These are phyloP conservation scores for Pleurotus djamor DNA, from an alignment of 768 basidiomycete species.

Conservation along the genomic window DNA sequence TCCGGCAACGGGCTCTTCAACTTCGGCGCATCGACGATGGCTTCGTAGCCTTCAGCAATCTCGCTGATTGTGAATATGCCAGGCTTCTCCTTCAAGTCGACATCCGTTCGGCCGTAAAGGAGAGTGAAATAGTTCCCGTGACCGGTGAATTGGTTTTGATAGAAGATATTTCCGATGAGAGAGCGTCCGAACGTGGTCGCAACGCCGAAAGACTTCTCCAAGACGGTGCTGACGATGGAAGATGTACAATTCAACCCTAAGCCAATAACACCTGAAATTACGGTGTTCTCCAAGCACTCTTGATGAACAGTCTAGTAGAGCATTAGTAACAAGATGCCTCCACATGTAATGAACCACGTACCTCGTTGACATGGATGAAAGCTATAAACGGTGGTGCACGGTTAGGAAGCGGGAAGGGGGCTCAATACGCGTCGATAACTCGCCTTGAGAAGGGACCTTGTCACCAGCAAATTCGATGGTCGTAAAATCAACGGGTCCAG, in stretches of 20 bases:
- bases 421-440: not conserved
- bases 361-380: not conserved
- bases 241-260: not conserved
- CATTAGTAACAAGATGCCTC: not conserved
- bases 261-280: not conserved
- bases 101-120: not conserved
- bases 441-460: not conserved
- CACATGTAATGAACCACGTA: not conserved
- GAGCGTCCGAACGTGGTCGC: not conserved
- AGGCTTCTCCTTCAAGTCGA: not conserved
- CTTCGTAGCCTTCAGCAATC: not conserved
- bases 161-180: not conserved
- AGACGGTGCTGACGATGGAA: not conserved
- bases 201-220: not conserved
- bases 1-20: not conserved
- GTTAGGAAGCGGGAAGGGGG: not conserved
- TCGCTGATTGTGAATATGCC: not conserved
- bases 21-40: not conserved
- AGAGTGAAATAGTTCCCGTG: not conserved
- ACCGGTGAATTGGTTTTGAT: not conserved
- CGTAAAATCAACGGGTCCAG: not conserved
- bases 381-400: not conserved
- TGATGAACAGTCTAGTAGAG: not conserved
- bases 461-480: not conserved
- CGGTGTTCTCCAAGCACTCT: not conserved